Conservation (phyloP, 208 protist genomes). For the Acanthamoeba royreba region DNA sequence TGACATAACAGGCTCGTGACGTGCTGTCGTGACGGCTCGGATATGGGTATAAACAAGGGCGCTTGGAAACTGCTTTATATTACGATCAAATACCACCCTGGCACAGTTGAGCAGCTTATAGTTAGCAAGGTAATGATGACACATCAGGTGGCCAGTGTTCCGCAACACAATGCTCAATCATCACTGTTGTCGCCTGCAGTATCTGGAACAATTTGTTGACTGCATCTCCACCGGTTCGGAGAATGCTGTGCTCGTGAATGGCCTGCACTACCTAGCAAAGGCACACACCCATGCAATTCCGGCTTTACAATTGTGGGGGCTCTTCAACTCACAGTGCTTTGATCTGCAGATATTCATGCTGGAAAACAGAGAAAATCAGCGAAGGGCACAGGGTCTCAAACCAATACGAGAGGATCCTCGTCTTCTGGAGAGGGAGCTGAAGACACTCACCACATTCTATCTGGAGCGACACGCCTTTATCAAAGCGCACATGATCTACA, state of each 20-base stretch:
- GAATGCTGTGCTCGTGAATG: background rate
- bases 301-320: no score
- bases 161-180: background rate
- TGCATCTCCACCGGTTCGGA: background rate
- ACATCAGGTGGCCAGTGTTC: no score
- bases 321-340: no score
- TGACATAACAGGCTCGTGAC: background rate
- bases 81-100: background rate
- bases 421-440: background rate
- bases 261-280: background rate
- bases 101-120: background rate
- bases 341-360: background rate
- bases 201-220: background rate
- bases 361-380: background rate
- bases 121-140: background rate
- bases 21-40: background rate
- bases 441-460: background rate
- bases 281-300: no score
- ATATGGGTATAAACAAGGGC: background rate
- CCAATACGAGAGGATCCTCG: background rate
- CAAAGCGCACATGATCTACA: constrained; percentile 24
- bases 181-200: background rate
- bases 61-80: background rate
- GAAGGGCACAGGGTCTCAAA: background rate
- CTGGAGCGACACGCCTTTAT: background rate